A percentile compares a stretch with the other conserved stretches of the same genome.
Conservation (phyloP, 1,284 basidiomycete genomes). For the Boletus nobilissimus region DNA sequence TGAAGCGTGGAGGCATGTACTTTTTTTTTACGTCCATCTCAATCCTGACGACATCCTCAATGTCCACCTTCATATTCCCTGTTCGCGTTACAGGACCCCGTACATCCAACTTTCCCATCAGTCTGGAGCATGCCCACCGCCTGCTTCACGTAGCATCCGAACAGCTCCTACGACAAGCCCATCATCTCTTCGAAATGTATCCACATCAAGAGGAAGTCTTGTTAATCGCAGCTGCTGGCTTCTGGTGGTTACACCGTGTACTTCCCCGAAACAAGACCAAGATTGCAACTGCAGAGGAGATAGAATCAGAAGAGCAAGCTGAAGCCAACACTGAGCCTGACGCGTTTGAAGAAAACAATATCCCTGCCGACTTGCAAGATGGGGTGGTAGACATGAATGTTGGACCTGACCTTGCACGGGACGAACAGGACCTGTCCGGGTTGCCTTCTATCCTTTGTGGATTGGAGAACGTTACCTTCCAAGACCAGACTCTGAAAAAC, state of each 20-base stretch:
- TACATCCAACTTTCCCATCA: background rate
- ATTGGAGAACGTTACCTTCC: background rate
- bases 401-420: no score
- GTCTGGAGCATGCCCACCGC: background rate
- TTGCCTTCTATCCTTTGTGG: no score
- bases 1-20: background rate
- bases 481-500: background rate
- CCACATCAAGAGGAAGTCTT: no score
- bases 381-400: no score
- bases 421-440: background rate
- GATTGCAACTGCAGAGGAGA: background rate
- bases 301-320: background rate
- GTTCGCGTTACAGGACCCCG: background rate
- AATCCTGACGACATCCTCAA: no score
- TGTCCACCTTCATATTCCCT: no score
- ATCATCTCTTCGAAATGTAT: no score
- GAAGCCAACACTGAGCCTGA: background rate
- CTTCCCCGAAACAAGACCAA: background rate
- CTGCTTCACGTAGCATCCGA: background rate
- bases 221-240: no score
- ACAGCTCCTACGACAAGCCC: no score
- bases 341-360: background rate
- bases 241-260: no score
- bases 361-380: background rate
- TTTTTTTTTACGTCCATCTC: no score